These are phyloP conservation scores for Neotropicomus parvogracilis DNA, from an alignment of 1,284 basidiomycete genomes.

Conservation along the genomic window DNA sequence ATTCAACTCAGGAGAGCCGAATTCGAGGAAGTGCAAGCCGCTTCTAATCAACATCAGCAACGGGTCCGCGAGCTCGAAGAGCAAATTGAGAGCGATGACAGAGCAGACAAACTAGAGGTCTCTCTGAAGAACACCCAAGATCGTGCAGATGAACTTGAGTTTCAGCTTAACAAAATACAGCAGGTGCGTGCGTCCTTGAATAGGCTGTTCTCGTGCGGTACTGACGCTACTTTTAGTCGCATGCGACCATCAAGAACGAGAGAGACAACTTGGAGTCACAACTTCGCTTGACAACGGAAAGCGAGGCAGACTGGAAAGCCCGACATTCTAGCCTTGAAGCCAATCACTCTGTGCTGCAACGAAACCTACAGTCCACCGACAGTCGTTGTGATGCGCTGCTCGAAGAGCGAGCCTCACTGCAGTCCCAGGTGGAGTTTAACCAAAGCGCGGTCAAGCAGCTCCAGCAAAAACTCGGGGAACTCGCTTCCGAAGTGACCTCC, in stretches of 20 bases:
- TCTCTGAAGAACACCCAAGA: slow-evolving; percentile 74
- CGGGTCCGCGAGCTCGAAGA: slow-evolving; percentile 70
- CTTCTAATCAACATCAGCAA: slow-evolving; percentile 52
- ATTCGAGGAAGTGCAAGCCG: slow-evolving; percentile 49
- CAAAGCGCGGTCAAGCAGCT: slow-evolving; percentile 48
- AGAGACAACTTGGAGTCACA: slow-evolving; percentile 52
- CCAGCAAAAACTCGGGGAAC: slow-evolving; percentile 55
- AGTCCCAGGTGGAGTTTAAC: slow-evolving; percentile 44
- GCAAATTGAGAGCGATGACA: slow-evolving; percentile 76
- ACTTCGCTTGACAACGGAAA: slow-evolving; percentile 39
- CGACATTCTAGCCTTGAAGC: slow-evolving; percentile 46
- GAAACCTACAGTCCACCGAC: slow-evolving; percentile 42
- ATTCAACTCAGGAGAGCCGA: slow-evolving; percentile 56
- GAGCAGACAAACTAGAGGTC: slow-evolving; percentile 65
- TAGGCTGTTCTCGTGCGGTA: not conserved
- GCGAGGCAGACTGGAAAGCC: slow-evolving; percentile 43
- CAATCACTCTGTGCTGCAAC: slow-evolving; percentile 39
- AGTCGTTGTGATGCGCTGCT: slow-evolving; percentile 46
- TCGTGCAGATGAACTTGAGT: slow-evolving; percentile 75
- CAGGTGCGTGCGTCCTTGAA: slow-evolving; percentile 47
- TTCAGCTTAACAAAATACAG: slow-evolving; percentile 71
- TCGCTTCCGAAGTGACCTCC: slow-evolving; percentile 49
- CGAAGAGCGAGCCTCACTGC: slow-evolving; percentile 47
- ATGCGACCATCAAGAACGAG: slow-evolving; percentile 55
- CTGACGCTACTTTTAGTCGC: slow-evolving; percentile 40